phyloP scores from a whole-genome alignment of 2,329 filamentous ascomycete genomes.

The Berkeleyomyces rouxiae region DNA sequence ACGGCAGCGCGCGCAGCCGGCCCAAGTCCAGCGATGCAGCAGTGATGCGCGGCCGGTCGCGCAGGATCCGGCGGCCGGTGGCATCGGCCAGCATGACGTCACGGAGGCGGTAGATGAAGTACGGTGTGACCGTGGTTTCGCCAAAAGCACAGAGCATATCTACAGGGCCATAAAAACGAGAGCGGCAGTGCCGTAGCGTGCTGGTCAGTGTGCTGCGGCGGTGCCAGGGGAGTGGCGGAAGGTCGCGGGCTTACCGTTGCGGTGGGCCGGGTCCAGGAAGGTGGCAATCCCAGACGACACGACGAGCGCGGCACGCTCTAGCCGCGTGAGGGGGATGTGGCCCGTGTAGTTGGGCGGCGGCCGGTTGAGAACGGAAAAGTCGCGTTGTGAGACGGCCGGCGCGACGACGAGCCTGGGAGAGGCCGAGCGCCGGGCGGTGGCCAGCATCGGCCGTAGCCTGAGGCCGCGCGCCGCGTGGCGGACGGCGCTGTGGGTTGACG shows the following conservation, averaged over 20 bases:
- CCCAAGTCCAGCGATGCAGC: conserved; percentile 52
- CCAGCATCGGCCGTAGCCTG: background rate
- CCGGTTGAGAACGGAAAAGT: conserved; percentile 70
- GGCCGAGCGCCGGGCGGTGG: background rate
- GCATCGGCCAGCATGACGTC: conserved; percentile 74
- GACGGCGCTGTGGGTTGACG: background rate
- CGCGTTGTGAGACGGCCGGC: background rate
- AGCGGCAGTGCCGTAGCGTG: background rate
- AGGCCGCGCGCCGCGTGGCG: background rate
- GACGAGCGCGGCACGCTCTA: conserved; percentile 60
- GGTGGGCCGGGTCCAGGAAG: conserved; percentile 52
- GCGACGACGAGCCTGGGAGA: background rate
- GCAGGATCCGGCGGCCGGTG: conserved; percentile 80
- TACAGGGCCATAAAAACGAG: conserved; percentile 20
- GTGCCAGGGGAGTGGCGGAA: background rate
- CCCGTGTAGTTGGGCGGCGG: conserved; percentile 77
- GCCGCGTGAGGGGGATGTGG: conserved; percentile 69
- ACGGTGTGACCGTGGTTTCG: conserved; percentile 85
- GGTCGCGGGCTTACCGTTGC: conserved; percentile 43
- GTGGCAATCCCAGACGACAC: conserved; percentile 46
- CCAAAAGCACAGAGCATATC: conserved; percentile 91
- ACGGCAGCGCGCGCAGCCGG: conserved; percentile 53
- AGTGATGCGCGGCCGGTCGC: conserved; percentile 74
- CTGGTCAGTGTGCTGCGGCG: background rate
- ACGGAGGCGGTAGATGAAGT: conserved; percentile 84